phyloP scores from a whole-genome alignment of 1,139 yeast genomes.

The Geotrichum restrictum region DNA sequence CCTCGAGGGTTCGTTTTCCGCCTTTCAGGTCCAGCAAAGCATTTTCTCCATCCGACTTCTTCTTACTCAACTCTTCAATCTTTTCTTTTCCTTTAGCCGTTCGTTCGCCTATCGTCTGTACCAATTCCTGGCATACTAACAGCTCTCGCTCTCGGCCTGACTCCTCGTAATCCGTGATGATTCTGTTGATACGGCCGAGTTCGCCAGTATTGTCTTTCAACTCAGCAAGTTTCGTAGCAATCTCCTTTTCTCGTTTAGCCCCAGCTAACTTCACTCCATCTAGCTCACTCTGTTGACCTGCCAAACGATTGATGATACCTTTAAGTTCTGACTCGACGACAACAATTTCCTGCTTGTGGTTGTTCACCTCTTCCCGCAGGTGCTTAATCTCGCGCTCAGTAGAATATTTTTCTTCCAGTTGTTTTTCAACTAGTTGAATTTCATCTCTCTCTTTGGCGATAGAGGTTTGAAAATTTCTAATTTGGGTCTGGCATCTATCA shows the following conservation, averaged over 20 bases:
- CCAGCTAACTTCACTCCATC: slow-evolving; percentile 23
- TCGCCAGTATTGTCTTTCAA: slow-evolving; percentile 21
- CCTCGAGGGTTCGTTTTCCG: slow-evolving; percentile 51
- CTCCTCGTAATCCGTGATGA: slow-evolving; percentile 23
- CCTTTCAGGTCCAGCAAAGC: slow-evolving; percentile 48
- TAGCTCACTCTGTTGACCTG: slow-evolving; percentile 22
- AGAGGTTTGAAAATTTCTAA: slow-evolving; percentile 49
- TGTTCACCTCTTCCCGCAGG: slow-evolving; percentile 29
- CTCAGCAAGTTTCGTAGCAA: slow-evolving; percentile 19
- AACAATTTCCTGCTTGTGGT: slow-evolving; percentile 19
- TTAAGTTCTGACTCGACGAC: slow-evolving; percentile 16
- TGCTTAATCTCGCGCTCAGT: slow-evolving; percentile 33
- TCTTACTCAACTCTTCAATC: slow-evolving; percentile 23
- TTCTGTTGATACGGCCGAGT: slow-evolving; percentile 18
- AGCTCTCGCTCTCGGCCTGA: slow-evolving; percentile 18
- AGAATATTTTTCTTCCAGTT: slow-evolving; percentile 26
- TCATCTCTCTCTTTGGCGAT: slow-evolving; percentile 56
- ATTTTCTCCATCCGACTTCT: slow-evolving; percentile 36
- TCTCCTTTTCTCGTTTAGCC: slow-evolving; percentile 22
- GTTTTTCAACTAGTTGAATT: slow-evolving; percentile 44
- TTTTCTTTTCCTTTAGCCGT: slow-evolving; percentile 22
- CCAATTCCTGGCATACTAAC: slow-evolving; percentile 22
- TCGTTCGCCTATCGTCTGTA: slow-evolving; percentile 18
- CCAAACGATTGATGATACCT: slow-evolving; percentile 19
- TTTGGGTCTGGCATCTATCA: slow-evolving; percentile 48